Conservation (phyloP, 768 basidiomycete genomes). For the Boletellus sp. region DNA sequence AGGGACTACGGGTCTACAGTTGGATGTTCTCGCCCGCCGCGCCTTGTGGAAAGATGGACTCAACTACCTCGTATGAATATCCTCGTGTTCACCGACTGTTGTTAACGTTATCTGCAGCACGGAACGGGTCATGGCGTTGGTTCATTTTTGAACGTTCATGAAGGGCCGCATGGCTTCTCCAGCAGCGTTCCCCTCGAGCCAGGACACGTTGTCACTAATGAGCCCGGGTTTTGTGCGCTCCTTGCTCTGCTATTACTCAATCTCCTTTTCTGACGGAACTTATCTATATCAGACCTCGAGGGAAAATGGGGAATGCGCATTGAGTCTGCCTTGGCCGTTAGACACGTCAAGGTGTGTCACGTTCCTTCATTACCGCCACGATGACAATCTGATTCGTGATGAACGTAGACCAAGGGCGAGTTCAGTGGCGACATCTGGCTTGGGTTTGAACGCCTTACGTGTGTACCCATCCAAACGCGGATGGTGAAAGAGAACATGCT, state of each 20-base stretch:
- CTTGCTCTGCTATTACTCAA: constrained; percentile 6
- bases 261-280: constrained; percentile 13
- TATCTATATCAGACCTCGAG: constrained; percentile 54
- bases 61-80: constrained; percentile 63
- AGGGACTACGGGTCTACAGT: constrained; percentile 76
- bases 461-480: constrained; percentile 89
- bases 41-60: constrained; percentile 84
- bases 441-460: constrained; percentile 87
- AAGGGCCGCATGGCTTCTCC: constrained; percentile 79
- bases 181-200: constrained; percentile 63
- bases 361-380: constrained; percentile 4
- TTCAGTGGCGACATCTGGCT: constrained; percentile 79
- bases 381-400: constrained; percentile 5
- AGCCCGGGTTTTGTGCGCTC: constrained; percentile 85
- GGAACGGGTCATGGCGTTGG: constrained; percentile 92
- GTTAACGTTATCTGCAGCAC: constrained; percentile 49
- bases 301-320: constrained; percentile 88
- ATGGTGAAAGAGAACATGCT: constrained; percentile 86
- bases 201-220: constrained; percentile 93
- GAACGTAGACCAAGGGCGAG: constrained; percentile 58
- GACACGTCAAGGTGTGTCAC: constrained; percentile 45
- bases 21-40: constrained; percentile 87
- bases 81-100: constrained; percentile 4
- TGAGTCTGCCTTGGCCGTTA: constrained; percentile 80
- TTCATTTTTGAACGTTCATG: constrained; percentile 81